These are phyloP conservation scores for Puccinia triticina DNA, from an alignment of 1,284 basidiomycete genomes.

Conservation along the genomic window DNA sequence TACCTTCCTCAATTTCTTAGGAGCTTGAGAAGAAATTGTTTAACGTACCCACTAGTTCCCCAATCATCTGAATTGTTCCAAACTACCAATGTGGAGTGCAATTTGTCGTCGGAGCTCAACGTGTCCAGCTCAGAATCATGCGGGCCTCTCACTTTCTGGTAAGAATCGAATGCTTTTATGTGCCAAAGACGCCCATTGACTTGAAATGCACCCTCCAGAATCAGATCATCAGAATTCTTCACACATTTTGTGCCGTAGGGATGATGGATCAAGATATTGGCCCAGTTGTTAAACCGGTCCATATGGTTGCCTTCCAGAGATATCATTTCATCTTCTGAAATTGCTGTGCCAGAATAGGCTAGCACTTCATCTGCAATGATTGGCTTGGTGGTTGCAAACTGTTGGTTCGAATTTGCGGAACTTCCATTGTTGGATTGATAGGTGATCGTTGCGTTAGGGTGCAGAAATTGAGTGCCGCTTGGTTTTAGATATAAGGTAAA, in stretches of 20 bases:
- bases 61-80: slow-evolving; percentile 67
- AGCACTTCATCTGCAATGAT: slow-evolving; percentile 53
- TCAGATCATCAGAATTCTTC: slow-evolving; percentile 9
- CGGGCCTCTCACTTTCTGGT: background rate
- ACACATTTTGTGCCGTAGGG: slow-evolving; percentile 28
- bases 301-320: background rate
- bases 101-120: slow-evolving; percentile 13
- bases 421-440: slow-evolving; percentile 51
- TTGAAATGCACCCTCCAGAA: slow-evolving; percentile 20
- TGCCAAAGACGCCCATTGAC: slow-evolving; percentile 20
- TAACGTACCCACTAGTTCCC: slow-evolving; percentile 70
- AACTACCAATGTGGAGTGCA: slow-evolving; percentile 3
- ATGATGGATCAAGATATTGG: slow-evolving; percentile 53
- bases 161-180: slow-evolving; percentile 36
- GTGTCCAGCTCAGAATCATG: background rate
- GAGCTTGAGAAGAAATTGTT: slow-evolving; percentile 59
- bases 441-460: slow-evolving; percentile 54
- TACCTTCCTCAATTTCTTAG: slow-evolving; percentile 63
- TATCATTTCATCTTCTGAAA: slow-evolving; percentile 51
- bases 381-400: slow-evolving; percentile 45
- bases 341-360: slow-evolving; percentile 56
- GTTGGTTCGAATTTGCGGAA: background rate
- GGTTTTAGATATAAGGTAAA: slow-evolving; percentile 53
- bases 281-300: slow-evolving; percentile 53
- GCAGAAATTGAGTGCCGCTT: slow-evolving; percentile 54